Evolutionary conservation across 2,329 filamentous ascomycete genomes (phyloP).

Genomic region (Endoconidiophora polonica): DNA sequence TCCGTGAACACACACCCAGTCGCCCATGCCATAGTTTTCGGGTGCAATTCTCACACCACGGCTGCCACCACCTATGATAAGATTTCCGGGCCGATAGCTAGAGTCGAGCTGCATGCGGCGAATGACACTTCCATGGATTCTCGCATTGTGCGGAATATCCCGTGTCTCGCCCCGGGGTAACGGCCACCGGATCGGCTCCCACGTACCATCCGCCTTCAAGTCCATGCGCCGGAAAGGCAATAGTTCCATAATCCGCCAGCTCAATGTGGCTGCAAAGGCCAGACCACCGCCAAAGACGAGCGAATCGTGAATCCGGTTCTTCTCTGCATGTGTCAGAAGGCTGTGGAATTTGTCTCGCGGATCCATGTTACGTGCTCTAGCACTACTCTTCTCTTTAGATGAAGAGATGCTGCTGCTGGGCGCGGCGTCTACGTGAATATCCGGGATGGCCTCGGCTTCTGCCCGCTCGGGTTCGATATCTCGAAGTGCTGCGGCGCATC

Average conservation of each 20-base stretch:
- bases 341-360: constrained; percentile 30
- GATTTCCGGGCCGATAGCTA: constrained; percentile 57
- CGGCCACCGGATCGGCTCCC: constrained; percentile 69
- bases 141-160: constrained; percentile 54
- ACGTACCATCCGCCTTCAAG: constrained; percentile 51
- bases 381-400: constrained; percentile 1
- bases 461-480: constrained; percentile 1
- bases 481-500: constrained; percentile 31
- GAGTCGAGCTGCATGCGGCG: constrained; percentile 48
- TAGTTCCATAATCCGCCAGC: constrained; percentile 69
- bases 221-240: constrained; percentile 72
- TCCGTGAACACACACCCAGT: constrained; percentile 51
- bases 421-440: constrained; percentile 22
- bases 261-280: constrained; percentile 35
- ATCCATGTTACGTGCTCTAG: neutral
- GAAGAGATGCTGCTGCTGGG: constrained; percentile 7
- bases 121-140: constrained; percentile 60
- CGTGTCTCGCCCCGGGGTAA: constrained; percentile 61
- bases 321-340: constrained; percentile 40
- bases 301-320: constrained; percentile 50
- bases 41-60: constrained; percentile 49
- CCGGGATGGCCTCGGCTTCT: constrained; percentile 15
- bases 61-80: constrained; percentile 66
- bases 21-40: constrained; percentile 45
- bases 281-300: constrained; percentile 48